Evolutionary conservation across 1,284 basidiomycete genomes (phyloP), one percentile per base, ranked within the genome.

Genomic region (Vanrija pseudolonga): DNA sequence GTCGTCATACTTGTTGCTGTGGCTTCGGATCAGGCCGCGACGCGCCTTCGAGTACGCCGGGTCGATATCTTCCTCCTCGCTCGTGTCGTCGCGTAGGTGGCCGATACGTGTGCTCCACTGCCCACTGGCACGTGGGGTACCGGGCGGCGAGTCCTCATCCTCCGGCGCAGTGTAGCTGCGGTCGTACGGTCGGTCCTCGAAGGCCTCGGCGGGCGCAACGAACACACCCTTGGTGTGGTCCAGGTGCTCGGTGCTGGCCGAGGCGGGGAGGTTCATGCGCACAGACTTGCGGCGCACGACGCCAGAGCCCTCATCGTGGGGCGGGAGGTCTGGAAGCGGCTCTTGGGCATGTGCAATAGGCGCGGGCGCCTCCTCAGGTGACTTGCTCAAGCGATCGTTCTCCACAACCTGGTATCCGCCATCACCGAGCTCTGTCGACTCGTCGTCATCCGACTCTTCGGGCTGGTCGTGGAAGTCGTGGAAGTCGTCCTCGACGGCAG

Each of bases 91-190:
- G 41, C 64, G 57, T 58, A 71, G 59, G 28, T 61, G 57, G 6
- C 73, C 72, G 38, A 77, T 74, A 26, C 74, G 60, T 17, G 69
- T 69, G 22, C 55, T 59, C 74, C 74, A 77, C 26, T 64, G 26
- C 14, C 36, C 45, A 42, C 15, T 36, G 11, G 38, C 42, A 47
- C 32, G 51, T 47, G 40, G 53, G 48, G 46, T 53, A 51, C 18
- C 9, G 8, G 51, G 36, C 37, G 45, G 45, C 12, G 50, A 45
- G 8, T 44, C 38, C 9, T 43, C 40, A 14, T 38, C 26, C n/a
- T 24, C 43, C 14, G 52, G 41, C 19, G 56, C 56, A 17, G 47
- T 47, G 36, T 50, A n/a, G n/a, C 19, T n/a, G 39, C 39, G 39
- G n/a, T 40, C 39, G 14, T 32, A 32, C 14, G 32, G 32, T 2